These are phyloP conservation scores for Mortierella sp. DNA, from an alignment of 371 early-diverging fungal species.

Conservation along the genomic window DNA sequence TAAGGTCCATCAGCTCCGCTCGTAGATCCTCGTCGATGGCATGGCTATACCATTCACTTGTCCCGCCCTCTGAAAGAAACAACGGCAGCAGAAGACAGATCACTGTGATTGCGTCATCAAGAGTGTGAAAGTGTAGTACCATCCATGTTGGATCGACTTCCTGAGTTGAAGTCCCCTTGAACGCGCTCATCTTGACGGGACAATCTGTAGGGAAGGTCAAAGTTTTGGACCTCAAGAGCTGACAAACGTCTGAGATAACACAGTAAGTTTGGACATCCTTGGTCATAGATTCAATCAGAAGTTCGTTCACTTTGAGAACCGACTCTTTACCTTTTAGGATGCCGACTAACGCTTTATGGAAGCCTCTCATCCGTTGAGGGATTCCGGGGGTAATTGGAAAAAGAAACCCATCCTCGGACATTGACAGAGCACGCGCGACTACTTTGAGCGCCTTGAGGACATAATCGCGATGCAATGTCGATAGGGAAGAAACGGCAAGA, in stretches of 20 bases:
- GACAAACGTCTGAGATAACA: slow-evolving; percentile 11
- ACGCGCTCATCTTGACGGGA: slow-evolving; percentile 24
- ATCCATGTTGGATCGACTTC: slow-evolving; percentile 39
- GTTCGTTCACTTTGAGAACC: not conserved
- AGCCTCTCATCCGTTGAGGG: slow-evolving; percentile 13
- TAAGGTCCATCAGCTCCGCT: slow-evolving; percentile 3
- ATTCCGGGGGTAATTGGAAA: not conserved
- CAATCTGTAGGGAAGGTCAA: slow-evolving; percentile 16
- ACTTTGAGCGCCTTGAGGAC: slow-evolving; percentile 15
- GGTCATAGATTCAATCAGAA: not conserved
- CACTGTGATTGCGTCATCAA: slow-evolving; percentile 22
- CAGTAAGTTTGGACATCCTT: not conserved
- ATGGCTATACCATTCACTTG: slow-evolving; percentile 9
- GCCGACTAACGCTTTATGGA: slow-evolving; percentile 13
- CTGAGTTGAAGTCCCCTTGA: slow-evolving; percentile 13
- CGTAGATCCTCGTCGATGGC: slow-evolving; percentile 21
- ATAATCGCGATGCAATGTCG: slow-evolving; percentile 16
- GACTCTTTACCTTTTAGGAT: slow-evolving; percentile 22
- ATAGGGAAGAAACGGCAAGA: slow-evolving; percentile 17
- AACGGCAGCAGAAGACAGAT: slow-evolving; percentile 22
- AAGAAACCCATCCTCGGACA: slow-evolving; percentile 18
- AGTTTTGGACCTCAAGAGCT: slow-evolving; percentile 8
- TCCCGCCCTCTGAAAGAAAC: slow-evolving; percentile 14
- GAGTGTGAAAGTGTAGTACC: slow-evolving; percentile 16
- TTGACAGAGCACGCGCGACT: slow-evolving; percentile 8